Conservation (phyloP, 140 eudicot genomes). For the Flaveria floridana region DNA sequence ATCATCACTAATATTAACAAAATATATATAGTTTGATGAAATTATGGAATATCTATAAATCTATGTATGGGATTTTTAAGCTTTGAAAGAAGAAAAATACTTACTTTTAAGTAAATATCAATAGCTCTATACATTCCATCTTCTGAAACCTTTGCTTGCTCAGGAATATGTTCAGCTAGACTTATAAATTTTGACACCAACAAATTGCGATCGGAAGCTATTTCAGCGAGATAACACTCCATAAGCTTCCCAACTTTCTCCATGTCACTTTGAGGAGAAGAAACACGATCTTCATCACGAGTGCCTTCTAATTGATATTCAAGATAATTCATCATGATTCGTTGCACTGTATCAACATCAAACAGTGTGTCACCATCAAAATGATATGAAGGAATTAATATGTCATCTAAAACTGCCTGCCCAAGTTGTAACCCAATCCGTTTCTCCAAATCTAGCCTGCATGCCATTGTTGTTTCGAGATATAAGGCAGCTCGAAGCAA, state of each 20-base stretch:
- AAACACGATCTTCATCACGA: constrained; percentile 37
- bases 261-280: constrained; percentile 45
- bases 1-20: not conserved
- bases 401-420: constrained; percentile 83
- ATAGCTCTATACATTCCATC: constrained; percentile 95
- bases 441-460: constrained; percentile 86
- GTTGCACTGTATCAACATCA: constrained; percentile 73
- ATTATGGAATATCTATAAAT: no score
- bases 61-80: not conserved
- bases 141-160: constrained; percentile 66
- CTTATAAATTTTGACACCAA: constrained; percentile 53
- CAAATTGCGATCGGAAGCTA: constrained; percentile 74
- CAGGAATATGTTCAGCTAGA: constrained; percentile 71
- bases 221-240: constrained; percentile 82
- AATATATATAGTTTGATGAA: not conserved
- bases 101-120: constrained; percentile 84
- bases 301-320: constrained; percentile 50
- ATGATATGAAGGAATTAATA: constrained; percentile 71
- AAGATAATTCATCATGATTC: constrained; percentile 57
- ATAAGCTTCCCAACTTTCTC: constrained; percentile 74
- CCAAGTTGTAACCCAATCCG: constrained; percentile 78
- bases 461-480: constrained; percentile 86
- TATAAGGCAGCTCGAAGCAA: constrained; percentile 75
- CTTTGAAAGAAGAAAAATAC: constrained; percentile 13
- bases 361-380: constrained; percentile 73